A percentile compares a stretch with the other conserved stretches of the same genome.
phyloP scores from a whole-genome alignment of 495 filamentous ascomycete species.

The Thermochaetoides thermophila region DNA sequence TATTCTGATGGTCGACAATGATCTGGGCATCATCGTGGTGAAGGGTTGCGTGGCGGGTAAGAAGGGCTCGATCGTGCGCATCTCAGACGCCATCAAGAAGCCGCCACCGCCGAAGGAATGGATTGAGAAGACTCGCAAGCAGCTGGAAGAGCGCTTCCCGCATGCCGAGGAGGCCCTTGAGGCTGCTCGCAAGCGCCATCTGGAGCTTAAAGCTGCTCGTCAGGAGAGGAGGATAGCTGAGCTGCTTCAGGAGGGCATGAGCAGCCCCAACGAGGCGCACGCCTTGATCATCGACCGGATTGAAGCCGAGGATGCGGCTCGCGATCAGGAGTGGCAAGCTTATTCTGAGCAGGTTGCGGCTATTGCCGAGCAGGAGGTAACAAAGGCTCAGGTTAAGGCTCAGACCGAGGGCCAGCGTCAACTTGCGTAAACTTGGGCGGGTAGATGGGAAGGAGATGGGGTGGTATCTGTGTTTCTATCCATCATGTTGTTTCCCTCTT shows the following conservation, averaged over 20 bases:
- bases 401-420: no score
- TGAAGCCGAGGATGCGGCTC: no score
- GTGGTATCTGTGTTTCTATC: no score
- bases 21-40: slow-evolving; percentile 75
- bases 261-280: slow-evolving; percentile 3
- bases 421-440: no score
- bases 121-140: slow-evolving; percentile 20
- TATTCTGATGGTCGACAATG: slow-evolving; percentile 71
- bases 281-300: slow-evolving; percentile 5
- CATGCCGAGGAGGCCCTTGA: slow-evolving; percentile 22
- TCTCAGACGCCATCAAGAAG: slow-evolving; percentile 89
- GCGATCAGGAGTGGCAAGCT: no score
- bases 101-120: slow-evolving; percentile 50
- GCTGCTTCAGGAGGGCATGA: slow-evolving; percentile 6
- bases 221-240: slow-evolving; percentile 20
- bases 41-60: slow-evolving; percentile 75
- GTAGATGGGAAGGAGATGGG: no score
- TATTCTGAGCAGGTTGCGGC: no score
- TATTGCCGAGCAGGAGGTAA: no score
- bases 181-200: slow-evolving; percentile 23
- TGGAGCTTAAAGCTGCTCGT: slow-evolving; percentile 30
- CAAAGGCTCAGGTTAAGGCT: no score
- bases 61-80: slow-evolving; percentile 64
- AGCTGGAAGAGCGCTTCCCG: slow-evolving; percentile 24
- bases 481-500: no score